Conservation (phyloP, 192 early-diverging fungal species). For the Gonapodya sp. region DNA sequence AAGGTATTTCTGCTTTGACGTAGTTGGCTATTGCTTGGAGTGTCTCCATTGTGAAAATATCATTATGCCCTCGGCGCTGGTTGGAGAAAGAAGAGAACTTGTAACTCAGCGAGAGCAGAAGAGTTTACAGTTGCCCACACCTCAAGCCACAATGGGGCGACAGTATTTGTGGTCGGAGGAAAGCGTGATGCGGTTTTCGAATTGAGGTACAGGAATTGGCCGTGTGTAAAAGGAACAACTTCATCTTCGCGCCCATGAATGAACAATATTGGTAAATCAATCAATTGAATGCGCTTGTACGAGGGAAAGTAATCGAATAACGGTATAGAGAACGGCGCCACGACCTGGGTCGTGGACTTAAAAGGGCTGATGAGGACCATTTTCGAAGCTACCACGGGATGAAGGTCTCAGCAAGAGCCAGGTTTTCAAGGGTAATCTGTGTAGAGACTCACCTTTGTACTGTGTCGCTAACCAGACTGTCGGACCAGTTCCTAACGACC, state of each 20-base stretch:
- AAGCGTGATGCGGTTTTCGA: background rate
- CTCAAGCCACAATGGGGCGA: background rate
- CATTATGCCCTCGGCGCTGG: background rate
- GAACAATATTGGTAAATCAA: background rate
- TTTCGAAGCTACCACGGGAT: background rate
- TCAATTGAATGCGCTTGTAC: background rate
- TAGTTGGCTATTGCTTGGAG: background rate
- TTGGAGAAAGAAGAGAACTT: no score
- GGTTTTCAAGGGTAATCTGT: background rate
- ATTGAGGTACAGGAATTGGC: background rate
- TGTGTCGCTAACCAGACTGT: background rate
- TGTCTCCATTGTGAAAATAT: background rate
- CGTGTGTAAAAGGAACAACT: background rate
- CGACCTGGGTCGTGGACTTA: background rate
- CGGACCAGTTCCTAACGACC: background rate
- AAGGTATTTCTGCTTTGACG: no score
- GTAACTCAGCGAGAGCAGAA: no score
- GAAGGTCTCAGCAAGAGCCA: background rate
- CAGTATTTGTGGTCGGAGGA: background rate
- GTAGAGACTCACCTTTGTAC: background rate
- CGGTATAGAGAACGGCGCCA: background rate
- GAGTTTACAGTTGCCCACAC: no score
- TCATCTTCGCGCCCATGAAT: background rate
- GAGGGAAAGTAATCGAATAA: background rate
- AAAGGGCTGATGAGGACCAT: constrained; percentile 1